phyloP scores from a whole-genome alignment of 192 early-diverging fungal genomes.

The Backusella circina region DNA sequence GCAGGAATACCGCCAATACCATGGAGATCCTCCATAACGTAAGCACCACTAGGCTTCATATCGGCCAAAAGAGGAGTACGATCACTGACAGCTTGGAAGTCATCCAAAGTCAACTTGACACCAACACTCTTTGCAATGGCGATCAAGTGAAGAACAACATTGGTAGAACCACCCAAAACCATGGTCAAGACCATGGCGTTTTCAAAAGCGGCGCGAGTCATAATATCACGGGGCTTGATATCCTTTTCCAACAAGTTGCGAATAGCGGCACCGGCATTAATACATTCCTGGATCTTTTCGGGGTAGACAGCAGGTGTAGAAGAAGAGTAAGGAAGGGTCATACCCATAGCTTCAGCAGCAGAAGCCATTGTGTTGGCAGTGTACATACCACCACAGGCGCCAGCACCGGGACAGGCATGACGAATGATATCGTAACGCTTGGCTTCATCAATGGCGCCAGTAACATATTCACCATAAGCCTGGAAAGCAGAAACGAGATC shows the following conservation, averaged over 20 bases:
- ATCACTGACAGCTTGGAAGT: conserved; percentile 93
- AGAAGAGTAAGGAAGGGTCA: conserved; percentile 94
- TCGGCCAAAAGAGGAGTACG: conserved; percentile 94
- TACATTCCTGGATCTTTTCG: conserved; percentile 87
- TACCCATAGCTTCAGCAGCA: conserved; percentile 96
- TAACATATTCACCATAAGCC: conserved; percentile 87
- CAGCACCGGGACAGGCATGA: conserved; percentile 82
- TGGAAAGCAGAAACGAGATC: conserved; percentile 99
- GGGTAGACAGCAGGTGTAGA: conserved; percentile 91
- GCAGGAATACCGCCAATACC: conserved; percentile 91
- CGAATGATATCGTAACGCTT: conserved; percentile 74
- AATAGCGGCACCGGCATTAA: conserved; percentile 79
- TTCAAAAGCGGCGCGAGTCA: conserved; percentile 93
- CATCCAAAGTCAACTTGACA: conserved; percentile 83
- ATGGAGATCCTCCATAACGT: conserved; percentile 97
- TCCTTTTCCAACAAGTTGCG: conserved; percentile 87
- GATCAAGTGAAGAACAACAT: conserved; percentile 94
- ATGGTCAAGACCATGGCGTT: conserved; percentile 95
- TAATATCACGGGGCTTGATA: conserved; percentile 93
- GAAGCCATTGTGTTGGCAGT: conserved; percentile 71
- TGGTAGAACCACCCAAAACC: conserved; percentile 94
- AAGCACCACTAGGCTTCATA: conserved; percentile 97
- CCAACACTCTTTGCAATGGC: conserved; percentile 80
- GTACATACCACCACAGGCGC: conserved; percentile 92
- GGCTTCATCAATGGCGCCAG: conserved; percentile 87